Evolutionary conservation across 192 early-diverging fungal genomes (phyloP).

Genomic region (Geranomyces michiganensis): DNA sequence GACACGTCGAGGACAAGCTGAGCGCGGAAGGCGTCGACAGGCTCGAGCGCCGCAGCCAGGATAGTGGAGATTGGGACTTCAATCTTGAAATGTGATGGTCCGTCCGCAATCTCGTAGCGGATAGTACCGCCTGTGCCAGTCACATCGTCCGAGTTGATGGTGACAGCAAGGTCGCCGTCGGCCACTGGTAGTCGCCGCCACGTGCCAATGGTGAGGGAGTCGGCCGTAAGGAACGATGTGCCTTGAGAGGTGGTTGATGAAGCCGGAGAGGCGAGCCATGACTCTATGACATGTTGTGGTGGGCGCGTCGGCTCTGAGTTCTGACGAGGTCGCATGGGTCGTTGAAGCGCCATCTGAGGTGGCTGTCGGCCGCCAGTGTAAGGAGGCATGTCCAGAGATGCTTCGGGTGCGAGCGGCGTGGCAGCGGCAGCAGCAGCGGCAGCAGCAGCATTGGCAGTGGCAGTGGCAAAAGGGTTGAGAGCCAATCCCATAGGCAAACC

Average conservation of each 20-base stretch:
- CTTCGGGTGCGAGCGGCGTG: too few relatives aligned
- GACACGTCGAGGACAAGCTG: slow-evolving; percentile 22
- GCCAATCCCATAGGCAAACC: slow-evolving; percentile 11
- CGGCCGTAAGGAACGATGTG: slow-evolving; percentile 9
- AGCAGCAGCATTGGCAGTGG: background rate
- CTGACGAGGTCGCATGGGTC: background rate
- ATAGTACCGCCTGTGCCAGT: background rate
- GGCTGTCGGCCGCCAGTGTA: background rate
- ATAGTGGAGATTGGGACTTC: slow-evolving; percentile 34
- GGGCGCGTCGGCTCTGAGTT: background rate
- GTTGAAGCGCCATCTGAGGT: background rate
- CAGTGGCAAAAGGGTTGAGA: background rate
- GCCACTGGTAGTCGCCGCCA: slow-evolving; percentile 40
- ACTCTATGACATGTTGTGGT: background rate
- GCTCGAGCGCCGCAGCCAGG: slow-evolving; percentile 27
- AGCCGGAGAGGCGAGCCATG: background rate
- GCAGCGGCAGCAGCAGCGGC: background rate
- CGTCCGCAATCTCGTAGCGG: slow-evolving; percentile 33
- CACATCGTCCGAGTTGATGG: background rate
- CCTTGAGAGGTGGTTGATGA: background rate
- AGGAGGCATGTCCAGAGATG: background rate
- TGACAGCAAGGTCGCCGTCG: slow-evolving; percentile 26
- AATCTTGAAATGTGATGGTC: slow-evolving; percentile 33
- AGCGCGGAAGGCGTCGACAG: slow-evolving; percentile 15
- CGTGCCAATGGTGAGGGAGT: slow-evolving; percentile 38